Conservation (phyloP, 257 asterid species). For the Fraxinus pennsylvanica region DNA sequence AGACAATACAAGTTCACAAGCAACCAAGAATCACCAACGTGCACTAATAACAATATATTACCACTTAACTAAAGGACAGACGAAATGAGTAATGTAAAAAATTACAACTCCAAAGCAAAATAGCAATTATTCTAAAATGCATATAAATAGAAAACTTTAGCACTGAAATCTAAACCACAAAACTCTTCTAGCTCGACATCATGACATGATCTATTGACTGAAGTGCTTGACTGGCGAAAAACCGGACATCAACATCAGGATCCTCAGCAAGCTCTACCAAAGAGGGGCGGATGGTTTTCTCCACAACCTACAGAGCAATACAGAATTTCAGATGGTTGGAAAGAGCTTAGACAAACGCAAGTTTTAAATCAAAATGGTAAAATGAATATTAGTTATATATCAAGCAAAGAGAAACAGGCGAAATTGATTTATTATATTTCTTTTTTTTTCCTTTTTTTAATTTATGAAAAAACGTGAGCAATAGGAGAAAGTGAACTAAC, state of each 20-base stretch:
- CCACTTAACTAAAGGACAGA: conserved; percentile 13
- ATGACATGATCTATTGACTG: conserved; percentile 67
- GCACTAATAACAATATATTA: conserved; percentile 9
- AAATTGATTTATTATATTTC: neutral
- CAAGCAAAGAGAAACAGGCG: neutral
- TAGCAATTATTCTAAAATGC: conserved; percentile 15
- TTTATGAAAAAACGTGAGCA: neutral
- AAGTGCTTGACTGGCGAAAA: conserved; percentile 79
- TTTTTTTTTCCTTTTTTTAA: neutral
- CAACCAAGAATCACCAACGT: neutral
- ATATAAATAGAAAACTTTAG: neutral
- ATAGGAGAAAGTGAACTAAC: conserved; percentile 46
- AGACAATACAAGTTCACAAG: no score
- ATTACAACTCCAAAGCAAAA: conserved; percentile 12
- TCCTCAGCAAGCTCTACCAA: conserved; percentile 86
- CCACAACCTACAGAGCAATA: conserved; percentile 63
- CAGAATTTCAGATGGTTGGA: neutral
- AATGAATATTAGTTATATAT: neutral
- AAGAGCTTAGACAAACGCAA: neutral
- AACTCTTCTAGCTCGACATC: conserved; percentile 59
- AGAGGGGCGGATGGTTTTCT: conserved; percentile 71
- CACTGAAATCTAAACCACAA: neutral
- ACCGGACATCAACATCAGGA: conserved; percentile 92
- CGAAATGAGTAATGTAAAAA: conserved; percentile 9
- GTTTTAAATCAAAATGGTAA: neutral